A percentile compares a stretch with the other conserved stretches of the same genome.
Conservation (phyloP, 495 filamentous ascomycete genomes). For the Amphirosellinia nigrospora region DNA sequence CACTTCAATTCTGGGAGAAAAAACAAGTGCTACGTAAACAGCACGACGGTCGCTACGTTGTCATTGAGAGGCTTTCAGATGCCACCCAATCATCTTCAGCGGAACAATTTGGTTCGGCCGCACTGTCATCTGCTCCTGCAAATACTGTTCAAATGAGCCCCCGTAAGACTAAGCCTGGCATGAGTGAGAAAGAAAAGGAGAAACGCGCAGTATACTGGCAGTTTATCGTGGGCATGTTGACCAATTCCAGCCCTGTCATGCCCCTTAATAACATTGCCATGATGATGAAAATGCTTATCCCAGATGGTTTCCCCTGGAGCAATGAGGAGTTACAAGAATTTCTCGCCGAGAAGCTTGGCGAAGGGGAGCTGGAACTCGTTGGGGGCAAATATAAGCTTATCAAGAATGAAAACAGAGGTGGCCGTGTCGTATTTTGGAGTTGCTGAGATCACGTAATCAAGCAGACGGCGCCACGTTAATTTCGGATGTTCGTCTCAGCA, state of each 20-base stretch:
- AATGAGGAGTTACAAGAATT: slow-evolving; percentile 78
- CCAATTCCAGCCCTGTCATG: slow-evolving; percentile 80
- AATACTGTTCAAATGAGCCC: slow-evolving; percentile 44
- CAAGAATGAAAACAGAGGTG: slow-evolving; percentile 47
- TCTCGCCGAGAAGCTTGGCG: slow-evolving; percentile 72
- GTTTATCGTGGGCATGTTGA: slow-evolving; percentile 94
- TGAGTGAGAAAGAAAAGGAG: slow-evolving; percentile 64
- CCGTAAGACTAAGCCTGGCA: slow-evolving; percentile 36
- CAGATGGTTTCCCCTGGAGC: slow-evolving; percentile 82
- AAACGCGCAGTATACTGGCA: slow-evolving; percentile 85
- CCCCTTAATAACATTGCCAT: slow-evolving; percentile 79
- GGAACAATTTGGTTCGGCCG: slow-evolving; percentile 49
- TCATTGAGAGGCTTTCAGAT: slow-evolving; percentile 48
- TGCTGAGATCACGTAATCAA: slow-evolving; percentile 17
- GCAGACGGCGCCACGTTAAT: slow-evolving; percentile 11
- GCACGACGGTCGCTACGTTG: slow-evolving; percentile 48
- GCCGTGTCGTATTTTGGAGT: slow-evolving; percentile 13
- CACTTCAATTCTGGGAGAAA: slow-evolving; percentile 83
- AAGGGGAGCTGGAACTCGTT: slow-evolving; percentile 72
- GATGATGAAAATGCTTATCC: slow-evolving; percentile 91
- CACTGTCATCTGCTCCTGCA: slow-evolving; percentile 51
- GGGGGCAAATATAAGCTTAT: slow-evolving; percentile 74
- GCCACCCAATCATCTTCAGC: slow-evolving; percentile 30
- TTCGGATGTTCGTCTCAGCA: background rate
- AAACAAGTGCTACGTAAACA: slow-evolving; percentile 75